Evolutionary conservation across 1,284 basidiomycete genomes (phyloP).

Genomic region (Trichosporon inkin): DNA sequence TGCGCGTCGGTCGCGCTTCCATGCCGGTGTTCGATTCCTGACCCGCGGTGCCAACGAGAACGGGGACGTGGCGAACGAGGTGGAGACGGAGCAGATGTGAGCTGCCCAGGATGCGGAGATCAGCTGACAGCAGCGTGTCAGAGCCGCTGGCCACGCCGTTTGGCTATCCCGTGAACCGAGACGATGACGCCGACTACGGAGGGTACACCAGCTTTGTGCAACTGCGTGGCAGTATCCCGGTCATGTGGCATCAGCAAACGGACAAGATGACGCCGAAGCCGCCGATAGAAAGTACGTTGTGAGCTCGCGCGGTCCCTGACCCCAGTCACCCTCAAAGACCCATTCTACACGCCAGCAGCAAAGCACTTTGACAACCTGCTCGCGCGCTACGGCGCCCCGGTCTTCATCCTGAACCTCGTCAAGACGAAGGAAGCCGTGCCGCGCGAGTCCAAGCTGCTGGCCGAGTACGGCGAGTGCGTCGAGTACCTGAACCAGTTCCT

Average conservation of each 20-base stretch:
- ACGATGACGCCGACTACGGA: conserved; percentile 48
- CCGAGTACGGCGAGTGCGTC: conserved; percentile 89
- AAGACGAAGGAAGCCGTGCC: conserved; percentile 69
- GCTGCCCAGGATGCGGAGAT: conserved; percentile 3
- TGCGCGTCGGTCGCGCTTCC: conserved; percentile 88
- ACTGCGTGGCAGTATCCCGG: conserved; percentile 91
- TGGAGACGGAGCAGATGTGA: conserved; percentile 93
- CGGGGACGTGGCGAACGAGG: conserved; percentile 97
- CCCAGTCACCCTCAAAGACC: conserved; percentile 86
- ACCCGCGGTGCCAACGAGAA: conserved; percentile 87
- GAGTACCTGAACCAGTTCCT: conserved; percentile 93
- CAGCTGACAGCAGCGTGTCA: conserved; percentile 57
- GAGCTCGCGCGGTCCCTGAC: neutral
- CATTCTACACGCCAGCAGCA: conserved; percentile 89
- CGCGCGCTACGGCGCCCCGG: conserved; percentile 79
- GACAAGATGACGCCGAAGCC: conserved; percentile 86
- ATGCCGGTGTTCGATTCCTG: conserved; percentile 91
- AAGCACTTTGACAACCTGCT: conserved; percentile 92
- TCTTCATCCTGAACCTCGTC: conserved; percentile 94
- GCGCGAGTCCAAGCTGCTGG: conserved; percentile 86
- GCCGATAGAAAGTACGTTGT: conserved; percentile 80
- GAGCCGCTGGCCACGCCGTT: conserved; percentile 90
- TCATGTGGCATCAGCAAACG: conserved; percentile 93
- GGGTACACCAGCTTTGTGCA: conserved; percentile 94
- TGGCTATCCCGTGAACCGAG: conserved; percentile 56